Evolutionary conservation across 2,329 filamentous ascomycete genomes (phyloP).

Genomic region (Talaromyces sp.): DNA sequence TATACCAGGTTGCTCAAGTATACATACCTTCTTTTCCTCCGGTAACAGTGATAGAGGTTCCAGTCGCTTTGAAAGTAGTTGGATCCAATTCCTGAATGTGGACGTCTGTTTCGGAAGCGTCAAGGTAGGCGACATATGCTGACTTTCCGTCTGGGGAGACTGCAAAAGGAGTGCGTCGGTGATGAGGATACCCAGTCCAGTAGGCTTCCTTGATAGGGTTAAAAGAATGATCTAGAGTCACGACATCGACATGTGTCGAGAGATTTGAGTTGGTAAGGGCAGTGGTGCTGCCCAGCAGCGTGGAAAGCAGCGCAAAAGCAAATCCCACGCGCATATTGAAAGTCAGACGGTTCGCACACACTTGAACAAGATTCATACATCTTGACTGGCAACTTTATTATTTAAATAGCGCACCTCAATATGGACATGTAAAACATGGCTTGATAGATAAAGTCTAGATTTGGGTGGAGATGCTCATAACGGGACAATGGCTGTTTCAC

Average conservation of each 20-base stretch:
- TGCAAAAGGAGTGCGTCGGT: slow-evolving; percentile 65
- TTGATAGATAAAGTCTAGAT: background rate
- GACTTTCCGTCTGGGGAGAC: slow-evolving; percentile 62
- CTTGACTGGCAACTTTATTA: too few species aligned
- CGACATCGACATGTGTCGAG: slow-evolving; percentile 44
- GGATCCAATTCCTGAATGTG: slow-evolving; percentile 62
- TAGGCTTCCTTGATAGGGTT: slow-evolving; percentile 62
- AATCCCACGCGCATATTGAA: slow-evolving; percentile 27
- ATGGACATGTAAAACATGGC: too few species aligned
- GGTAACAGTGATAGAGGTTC: slow-evolving; percentile 55
- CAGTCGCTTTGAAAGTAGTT: slow-evolving; percentile 57
- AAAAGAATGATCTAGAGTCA: slow-evolving; percentile 56
- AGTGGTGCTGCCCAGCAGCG: slow-evolving; percentile 26
- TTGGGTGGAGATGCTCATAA: background rate
- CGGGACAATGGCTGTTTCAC: background rate
- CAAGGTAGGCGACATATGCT: slow-evolving; percentile 64
- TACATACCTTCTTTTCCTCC: slow-evolving; percentile 56
- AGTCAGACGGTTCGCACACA: background rate
- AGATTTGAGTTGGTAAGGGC: slow-evolving; percentile 31
- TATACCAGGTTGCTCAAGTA: too few species aligned
- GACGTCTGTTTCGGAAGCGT: slow-evolving; percentile 57
- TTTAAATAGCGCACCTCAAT: too few species aligned
- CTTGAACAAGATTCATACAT: too few species aligned
- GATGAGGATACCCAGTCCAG: slow-evolving; percentile 64
- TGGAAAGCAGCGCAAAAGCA: slow-evolving; percentile 29